These are phyloP conservation scores for Ophiocordyceps camponoti-saundersi DNA, from an alignment of 2,329 filamentous ascomycete genomes.

Conservation along the genomic window DNA sequence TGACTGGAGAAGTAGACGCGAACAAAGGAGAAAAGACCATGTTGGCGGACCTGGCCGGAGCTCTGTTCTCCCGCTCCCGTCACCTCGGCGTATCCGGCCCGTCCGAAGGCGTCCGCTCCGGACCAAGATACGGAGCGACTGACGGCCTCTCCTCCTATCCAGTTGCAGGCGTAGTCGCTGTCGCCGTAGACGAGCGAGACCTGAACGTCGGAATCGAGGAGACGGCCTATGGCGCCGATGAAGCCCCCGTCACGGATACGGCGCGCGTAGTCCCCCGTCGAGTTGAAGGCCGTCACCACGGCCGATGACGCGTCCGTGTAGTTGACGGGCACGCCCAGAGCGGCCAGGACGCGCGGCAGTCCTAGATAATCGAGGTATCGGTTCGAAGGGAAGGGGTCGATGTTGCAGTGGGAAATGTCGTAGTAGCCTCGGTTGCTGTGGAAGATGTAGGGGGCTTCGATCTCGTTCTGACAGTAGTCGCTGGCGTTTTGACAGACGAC, in stretches of 20 bases:
- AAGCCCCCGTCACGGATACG: slow-evolving; percentile 18
- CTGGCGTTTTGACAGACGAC: slow-evolving; percentile 36
- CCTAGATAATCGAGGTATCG: slow-evolving; percentile 37
- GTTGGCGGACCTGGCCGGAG: slow-evolving; percentile 60
- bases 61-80: slow-evolving; percentile 47
- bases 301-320: slow-evolving; percentile 29
- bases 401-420: slow-evolving; percentile 38
- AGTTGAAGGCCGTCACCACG: slow-evolving; percentile 34
- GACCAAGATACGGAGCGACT: slow-evolving; percentile 43
- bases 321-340: slow-evolving; percentile 45
- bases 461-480: slow-evolving; percentile 33
- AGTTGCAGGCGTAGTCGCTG: slow-evolving; percentile 43
- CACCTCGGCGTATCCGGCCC: slow-evolving; percentile 48
- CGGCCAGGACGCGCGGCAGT: slow-evolving; percentile 33
- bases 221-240: slow-evolving; percentile 35
- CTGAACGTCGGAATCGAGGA: slow-evolving; percentile 45
- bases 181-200: slow-evolving; percentile 57
- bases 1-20: slow-evolving; percentile 51
- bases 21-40: slow-evolving; percentile 33
- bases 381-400: slow-evolving; percentile 43
- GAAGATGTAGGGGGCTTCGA: slow-evolving; percentile 10
- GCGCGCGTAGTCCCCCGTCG: slow-evolving; percentile 39
- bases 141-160: slow-evolving; percentile 53
- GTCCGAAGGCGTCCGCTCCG: slow-evolving; percentile 25
- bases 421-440: slow-evolving; percentile 23